phyloP scores from a whole-genome alignment of 768 basidiomycete genomes.

The Amyloporia xantha region DNA sequence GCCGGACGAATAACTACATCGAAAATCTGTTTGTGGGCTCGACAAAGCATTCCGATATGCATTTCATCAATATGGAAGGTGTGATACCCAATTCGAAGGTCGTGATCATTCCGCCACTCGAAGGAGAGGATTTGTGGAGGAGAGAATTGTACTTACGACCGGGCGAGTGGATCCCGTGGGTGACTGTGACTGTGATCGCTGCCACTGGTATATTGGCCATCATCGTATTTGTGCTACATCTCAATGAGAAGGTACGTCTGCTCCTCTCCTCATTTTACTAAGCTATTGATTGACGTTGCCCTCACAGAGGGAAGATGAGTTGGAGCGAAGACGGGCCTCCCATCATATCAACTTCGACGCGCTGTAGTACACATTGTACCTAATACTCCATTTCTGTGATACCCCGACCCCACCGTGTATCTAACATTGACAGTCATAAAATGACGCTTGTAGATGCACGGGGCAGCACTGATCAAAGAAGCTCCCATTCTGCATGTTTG shows the following conservation, averaged over 20 bases:
- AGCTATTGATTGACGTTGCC: not conserved
- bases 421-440: conserved; percentile 2
- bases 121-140: conserved; percentile 64
- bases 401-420: conserved; percentile 2
- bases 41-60: conserved; percentile 61
- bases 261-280: not conserved
- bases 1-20: conserved; percentile 98
- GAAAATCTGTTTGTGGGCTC: conserved; percentile 97
- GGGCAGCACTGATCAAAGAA: conserved; percentile 7
- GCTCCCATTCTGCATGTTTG: conserved; percentile 43
- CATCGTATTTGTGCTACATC: conserved; percentile 81
- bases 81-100: conserved; percentile 97
- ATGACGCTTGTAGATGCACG: conserved; percentile 1
- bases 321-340: conserved; percentile 80
- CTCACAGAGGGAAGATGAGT: conserved; percentile 83
- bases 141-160: conserved; percentile 87
- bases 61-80: conserved; percentile 91
- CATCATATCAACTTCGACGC: conserved; percentile 98
- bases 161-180: conserved; percentile 97
- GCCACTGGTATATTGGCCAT: conserved; percentile 67
- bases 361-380: conserved; percentile 27
- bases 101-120: conserved; percentile 77
- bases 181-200: conserved; percentile 79
- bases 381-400: conserved; percentile 1
- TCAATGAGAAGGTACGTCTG: conserved; percentile 81